Evolutionary conservation across 2,329 filamentous ascomycete species (phyloP).

Genomic region (Aureobasidium sp.): DNA sequence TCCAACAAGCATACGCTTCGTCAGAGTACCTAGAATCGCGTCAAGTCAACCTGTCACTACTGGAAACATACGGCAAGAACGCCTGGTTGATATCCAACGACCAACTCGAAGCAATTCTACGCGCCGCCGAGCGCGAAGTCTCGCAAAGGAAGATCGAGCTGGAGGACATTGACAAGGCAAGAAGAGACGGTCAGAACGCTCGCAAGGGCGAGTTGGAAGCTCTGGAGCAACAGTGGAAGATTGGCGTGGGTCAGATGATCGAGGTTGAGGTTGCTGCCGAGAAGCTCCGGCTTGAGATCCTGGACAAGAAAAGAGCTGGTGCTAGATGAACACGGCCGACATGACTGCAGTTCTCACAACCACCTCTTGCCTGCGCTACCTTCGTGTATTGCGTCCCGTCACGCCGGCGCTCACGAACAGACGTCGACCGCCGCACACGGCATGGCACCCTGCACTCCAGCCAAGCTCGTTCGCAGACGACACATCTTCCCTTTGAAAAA

Average conservation of each 20-base stretch:
- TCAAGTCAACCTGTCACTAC: slow-evolving; percentile 57
- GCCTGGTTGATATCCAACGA: slow-evolving; percentile 84
- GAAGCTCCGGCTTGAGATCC: slow-evolving; percentile 56
- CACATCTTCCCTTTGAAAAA: no score
- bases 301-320: slow-evolving; percentile 51
- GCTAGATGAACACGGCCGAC: slow-evolving; percentile 18
- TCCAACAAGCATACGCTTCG: slow-evolving; percentile 50
- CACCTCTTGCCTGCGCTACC: no score
- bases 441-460: background rate
- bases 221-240: slow-evolving; percentile 71
- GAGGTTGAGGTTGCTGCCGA: slow-evolving; percentile 84
- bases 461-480: background rate
- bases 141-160: slow-evolving; percentile 58
- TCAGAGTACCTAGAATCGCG: slow-evolving; percentile 50
- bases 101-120: slow-evolving; percentile 64
- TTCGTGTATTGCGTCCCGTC: background rate
- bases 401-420: no score
- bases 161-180: slow-evolving; percentile 62
- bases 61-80: slow-evolving; percentile 78
- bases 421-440: background rate
- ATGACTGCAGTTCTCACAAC: background rate
- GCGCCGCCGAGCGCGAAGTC: slow-evolving; percentile 65
- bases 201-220: slow-evolving; percentile 63
- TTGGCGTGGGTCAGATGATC: slow-evolving; percentile 67
- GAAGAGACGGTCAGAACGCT: slow-evolving; percentile 62